Evolutionary conservation across 2,329 filamentous ascomycete species (phyloP).

Genomic region (Apiospora malaysiana): DNA sequence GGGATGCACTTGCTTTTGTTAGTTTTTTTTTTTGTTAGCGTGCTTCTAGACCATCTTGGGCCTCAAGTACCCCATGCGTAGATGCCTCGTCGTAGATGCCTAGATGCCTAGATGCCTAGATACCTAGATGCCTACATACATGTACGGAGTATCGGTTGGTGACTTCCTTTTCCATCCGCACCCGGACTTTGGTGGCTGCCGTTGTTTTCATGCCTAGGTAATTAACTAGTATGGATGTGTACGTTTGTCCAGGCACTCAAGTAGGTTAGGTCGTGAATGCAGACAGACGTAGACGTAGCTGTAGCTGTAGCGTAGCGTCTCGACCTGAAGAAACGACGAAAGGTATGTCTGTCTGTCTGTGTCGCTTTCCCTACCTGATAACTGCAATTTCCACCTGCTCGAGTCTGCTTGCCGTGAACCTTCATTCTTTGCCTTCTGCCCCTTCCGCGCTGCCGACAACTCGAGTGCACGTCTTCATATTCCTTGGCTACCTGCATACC

Average conservation of each 20-base stretch:
- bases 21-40: slow-evolving; percentile 1
- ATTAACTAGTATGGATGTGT: too few relatives aligned
- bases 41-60: not conserved
- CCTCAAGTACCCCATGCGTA: not conserved
- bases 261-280: not conserved
- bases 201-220: not conserved
- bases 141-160: not conserved
- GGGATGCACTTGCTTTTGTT: not conserved
- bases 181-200: not conserved
- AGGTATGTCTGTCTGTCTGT: too few relatives aligned
- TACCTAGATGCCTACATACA: too few relatives aligned
- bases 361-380: not conserved
- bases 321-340: not conserved
- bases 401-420: not conserved
- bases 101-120: too few relatives aligned
- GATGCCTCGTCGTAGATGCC: too few relatives aligned
- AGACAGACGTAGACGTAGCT: too few relatives aligned
- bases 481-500: too few relatives aligned
- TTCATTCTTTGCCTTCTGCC: not conserved
- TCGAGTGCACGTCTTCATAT: not conserved
- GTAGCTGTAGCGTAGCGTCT: not conserved
- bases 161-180: not conserved
- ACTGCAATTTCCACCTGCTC: slow-evolving; percentile 11
- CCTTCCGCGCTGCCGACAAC: not conserved
- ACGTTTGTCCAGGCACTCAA: too few relatives aligned